phyloP scores from a whole-genome alignment of 2,329 filamentous ascomycete genomes.

The Neonectria sp. region DNA sequence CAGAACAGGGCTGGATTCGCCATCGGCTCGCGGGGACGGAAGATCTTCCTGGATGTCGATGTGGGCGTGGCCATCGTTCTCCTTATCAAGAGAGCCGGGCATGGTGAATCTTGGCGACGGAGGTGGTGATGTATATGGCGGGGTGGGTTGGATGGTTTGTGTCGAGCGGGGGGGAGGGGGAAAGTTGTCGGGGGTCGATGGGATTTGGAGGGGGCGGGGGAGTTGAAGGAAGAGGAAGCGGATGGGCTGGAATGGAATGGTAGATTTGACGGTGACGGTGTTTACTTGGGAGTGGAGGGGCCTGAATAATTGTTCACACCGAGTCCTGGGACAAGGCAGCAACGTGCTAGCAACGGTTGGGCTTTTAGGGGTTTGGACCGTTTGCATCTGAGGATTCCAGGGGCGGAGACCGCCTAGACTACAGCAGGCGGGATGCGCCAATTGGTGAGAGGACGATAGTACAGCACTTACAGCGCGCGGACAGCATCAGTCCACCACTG shows the following conservation, averaged over 20 bases:
- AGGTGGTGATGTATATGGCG: constrained; percentile 21
- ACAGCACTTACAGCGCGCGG: constrained; percentile 1
- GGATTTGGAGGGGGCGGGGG: constrained; percentile 19
- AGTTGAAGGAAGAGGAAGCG: constrained; percentile 4
- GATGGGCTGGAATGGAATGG: constrained; percentile 9
- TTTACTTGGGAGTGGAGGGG: constrained; percentile 1
- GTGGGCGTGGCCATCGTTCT: constrained; percentile 57
- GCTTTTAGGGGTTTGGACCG: constrained; percentile 16
- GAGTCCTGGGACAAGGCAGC: constrained; percentile 21
- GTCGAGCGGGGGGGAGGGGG: constrained; percentile 23
- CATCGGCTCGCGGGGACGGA: constrained; percentile 56
- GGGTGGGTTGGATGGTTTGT: constrained; percentile 37
- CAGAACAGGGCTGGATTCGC: constrained; percentile 63
- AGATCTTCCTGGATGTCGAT: constrained; percentile 66
- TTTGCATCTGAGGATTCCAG: constrained; percentile 21
- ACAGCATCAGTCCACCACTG: constrained; percentile 25
- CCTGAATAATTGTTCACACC: constrained; percentile 16
- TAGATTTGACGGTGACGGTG: constrained; percentile 2
- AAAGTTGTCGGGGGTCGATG: constrained; percentile 10
- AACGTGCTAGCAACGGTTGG: constrained; percentile 16
- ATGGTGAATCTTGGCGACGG: constrained; percentile 50
- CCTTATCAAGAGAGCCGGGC: constrained; percentile 58
- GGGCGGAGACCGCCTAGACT: constrained; percentile 22
- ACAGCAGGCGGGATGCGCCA: constrained; percentile 15
- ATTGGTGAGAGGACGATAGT: constrained; percentile 5